Percentiles rank a stretch among this genome's conserved stretches.
Conservation (phyloP, 23 red algal species). For the Chondrus crispus region DNA sequence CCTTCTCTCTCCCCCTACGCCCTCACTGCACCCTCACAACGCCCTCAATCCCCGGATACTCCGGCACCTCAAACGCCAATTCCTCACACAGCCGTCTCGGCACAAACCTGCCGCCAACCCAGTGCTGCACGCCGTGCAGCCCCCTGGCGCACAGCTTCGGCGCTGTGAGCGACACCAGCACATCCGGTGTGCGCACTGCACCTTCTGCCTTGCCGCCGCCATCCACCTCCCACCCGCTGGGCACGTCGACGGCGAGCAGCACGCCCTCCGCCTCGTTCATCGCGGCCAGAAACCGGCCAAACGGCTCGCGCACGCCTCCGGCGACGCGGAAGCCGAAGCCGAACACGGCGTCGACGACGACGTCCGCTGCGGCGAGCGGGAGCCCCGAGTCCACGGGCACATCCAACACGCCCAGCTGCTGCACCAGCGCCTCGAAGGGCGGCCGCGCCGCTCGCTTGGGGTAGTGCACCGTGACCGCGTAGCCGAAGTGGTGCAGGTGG, state of each 20-base stretch:
- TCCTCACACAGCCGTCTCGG: slow-evolving; percentile 47
- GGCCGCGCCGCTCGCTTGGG: slow-evolving; percentile 21
- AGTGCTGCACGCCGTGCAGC: slow-evolving; percentile 37
- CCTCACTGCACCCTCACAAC: slow-evolving; percentile 26
- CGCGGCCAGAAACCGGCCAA: neutral
- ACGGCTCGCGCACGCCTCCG: slow-evolving; percentile 65
- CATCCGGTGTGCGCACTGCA: slow-evolving; percentile 23
- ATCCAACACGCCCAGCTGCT: slow-evolving; percentile 51
- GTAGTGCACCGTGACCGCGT: slow-evolving; percentile 52
- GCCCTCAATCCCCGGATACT: neutral
- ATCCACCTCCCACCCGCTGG: slow-evolving; percentile 94
- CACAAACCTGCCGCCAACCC: slow-evolving; percentile 92
- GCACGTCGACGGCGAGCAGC: slow-evolving; percentile 85
- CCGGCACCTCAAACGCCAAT: slow-evolving; percentile 30
- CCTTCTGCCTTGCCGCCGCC: slow-evolving; percentile 11
- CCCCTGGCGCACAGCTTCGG: slow-evolving; percentile 60
- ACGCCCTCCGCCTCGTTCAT: slow-evolving; percentile 23
- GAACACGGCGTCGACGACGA: slow-evolving; percentile 91
- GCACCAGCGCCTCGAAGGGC: slow-evolving; percentile 52
- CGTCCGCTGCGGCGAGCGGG: slow-evolving; percentile 35
- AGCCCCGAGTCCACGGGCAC: slow-evolving; percentile 16
- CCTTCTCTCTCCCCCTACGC: neutral
- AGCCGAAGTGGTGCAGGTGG: slow-evolving; percentile 83
- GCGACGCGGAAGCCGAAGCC: slow-evolving; percentile 89
- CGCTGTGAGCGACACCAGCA: slow-evolving; percentile 79